Conservation (phyloP, 768 basidiomycete species). For the Pleurotus djamor region DNA sequence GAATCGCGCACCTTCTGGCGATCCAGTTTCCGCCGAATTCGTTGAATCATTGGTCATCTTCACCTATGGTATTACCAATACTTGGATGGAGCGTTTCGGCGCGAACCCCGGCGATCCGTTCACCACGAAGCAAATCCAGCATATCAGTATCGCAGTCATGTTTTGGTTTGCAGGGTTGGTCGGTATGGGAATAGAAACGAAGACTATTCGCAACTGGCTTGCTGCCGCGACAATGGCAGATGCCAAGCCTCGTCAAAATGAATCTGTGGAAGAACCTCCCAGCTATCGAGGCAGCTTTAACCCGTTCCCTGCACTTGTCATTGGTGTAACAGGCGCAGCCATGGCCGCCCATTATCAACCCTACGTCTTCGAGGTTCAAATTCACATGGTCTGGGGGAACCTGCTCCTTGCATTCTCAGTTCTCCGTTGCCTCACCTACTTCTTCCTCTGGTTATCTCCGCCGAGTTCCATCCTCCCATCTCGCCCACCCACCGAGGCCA, state of each 20-base stretch:
- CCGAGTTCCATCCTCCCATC: slow-evolving; percentile 84
- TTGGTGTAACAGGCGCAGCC: slow-evolving; percentile 90
- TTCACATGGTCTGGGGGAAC: slow-evolving; percentile 91
- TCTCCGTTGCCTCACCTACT: slow-evolving; percentile 86
- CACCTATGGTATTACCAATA: slow-evolving; percentile 86
- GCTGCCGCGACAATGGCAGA: slow-evolving; percentile 49
- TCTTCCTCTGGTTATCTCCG: slow-evolving; percentile 90
- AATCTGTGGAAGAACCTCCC: slow-evolving; percentile 60
- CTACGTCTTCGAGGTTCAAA: slow-evolving; percentile 92
- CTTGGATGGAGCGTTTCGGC: slow-evolving; percentile 97
- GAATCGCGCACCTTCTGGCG: slow-evolving; percentile 65
- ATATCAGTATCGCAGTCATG: slow-evolving; percentile 94
- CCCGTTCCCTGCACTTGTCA: slow-evolving; percentile 89
- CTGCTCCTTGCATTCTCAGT: slow-evolving; percentile 77
- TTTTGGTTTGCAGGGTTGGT: slow-evolving; percentile 92
- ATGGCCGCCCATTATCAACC: slow-evolving; percentile 92
- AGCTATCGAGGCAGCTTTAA: slow-evolving; percentile 82
- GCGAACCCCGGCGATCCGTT: slow-evolving; percentile 77
- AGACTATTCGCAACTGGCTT: slow-evolving; percentile 69
- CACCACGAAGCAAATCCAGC: slow-evolving; percentile 90
- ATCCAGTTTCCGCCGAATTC: slow-evolving; percentile 66
- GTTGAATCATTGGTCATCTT: slow-evolving; percentile 83
- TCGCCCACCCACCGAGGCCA: slow-evolving; percentile 89
- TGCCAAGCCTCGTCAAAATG: slow-evolving; percentile 23
- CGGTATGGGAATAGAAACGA: slow-evolving; percentile 88